phyloP scores from a whole-genome alignment of 148 eudicot species.

The Linanthus parryae region DNA sequence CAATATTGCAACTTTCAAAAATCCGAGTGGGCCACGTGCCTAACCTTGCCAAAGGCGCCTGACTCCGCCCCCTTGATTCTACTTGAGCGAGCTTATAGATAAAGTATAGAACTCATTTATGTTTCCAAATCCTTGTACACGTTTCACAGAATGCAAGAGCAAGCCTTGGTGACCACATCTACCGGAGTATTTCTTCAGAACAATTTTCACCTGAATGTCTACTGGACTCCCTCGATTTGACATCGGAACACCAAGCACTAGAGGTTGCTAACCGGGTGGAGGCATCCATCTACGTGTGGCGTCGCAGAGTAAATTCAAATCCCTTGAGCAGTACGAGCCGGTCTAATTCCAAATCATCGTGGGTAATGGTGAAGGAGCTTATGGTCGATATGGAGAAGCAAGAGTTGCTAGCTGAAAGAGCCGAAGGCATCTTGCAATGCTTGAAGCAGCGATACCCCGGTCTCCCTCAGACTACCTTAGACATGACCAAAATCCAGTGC shows the following conservation, averaged over 20 bases:
- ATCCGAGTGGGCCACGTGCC: too few species aligned
- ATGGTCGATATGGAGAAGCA: conserved; percentile 47
- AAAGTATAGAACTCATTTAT: too few species aligned
- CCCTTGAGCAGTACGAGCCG: conserved; percentile 17
- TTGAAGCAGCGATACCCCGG: conserved; percentile 59
- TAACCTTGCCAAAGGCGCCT: too few species aligned
- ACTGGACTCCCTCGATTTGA: conserved; percentile 54
- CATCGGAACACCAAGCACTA: conserved; percentile 60
- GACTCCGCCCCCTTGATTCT: too few species aligned
- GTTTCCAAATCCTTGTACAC: too few species aligned
- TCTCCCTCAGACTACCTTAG: conserved; percentile 61
- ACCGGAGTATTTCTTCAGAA: conserved; percentile 49
- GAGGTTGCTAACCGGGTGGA: conserved; percentile 61
- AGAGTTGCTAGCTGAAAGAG: conserved; percentile 53
- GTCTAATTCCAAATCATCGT: conserved; percentile 48
- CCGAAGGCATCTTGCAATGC: conserved; percentile 49
- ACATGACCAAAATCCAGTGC: conserved; percentile 61
- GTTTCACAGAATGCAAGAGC: conserved; percentile 52
- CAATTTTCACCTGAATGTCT: conserved; percentile 54
- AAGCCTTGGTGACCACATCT: conserved; percentile 48
- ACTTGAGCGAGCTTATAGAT: too few species aligned
- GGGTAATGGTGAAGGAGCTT: conserved; percentile 62
- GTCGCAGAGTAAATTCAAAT: conserved; percentile 35
- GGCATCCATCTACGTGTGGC: conserved; percentile 51
- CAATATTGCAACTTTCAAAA: too few species aligned